Percentiles rank a stretch among this genome's conserved stretches.
phyloP scores from a whole-genome alignment of 495 filamentous ascomycete species.

The Achaetomiella virescens region DNA sequence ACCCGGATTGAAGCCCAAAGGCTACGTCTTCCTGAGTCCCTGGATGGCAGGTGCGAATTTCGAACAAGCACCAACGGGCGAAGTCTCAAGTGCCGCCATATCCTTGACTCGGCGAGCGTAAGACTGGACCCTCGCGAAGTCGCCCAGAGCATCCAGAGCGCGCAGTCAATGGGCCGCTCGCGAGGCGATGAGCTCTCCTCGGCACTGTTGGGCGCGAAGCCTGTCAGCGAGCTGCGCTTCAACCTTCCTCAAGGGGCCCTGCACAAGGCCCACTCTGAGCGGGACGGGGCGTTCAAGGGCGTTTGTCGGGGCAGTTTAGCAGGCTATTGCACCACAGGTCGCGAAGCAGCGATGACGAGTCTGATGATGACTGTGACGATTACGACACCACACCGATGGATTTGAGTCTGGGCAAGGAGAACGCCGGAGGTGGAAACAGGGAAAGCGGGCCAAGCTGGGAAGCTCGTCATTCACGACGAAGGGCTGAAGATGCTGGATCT shows the following conservation, averaged over 20 bases:
- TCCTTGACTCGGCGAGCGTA: slow-evolving; percentile 39
- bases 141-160: slow-evolving; percentile 31
- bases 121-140: slow-evolving; percentile 37
- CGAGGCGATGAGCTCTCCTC: slow-evolving; percentile 23
- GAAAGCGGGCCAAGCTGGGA: slow-evolving; percentile 85
- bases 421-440: slow-evolving; percentile 62
- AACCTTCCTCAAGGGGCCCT: slow-evolving; percentile 60
- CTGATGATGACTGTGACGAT: slow-evolving; percentile 14
- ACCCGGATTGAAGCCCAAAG: slow-evolving; percentile 40
- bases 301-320: slow-evolving; percentile 35
- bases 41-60: slow-evolving; percentile 83
- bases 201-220: slow-evolving; percentile 34
- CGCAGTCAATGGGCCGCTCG: slow-evolving; percentile 26
- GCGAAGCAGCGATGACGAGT: slow-evolving; percentile 28
- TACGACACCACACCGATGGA: slow-evolving; percentile 45
- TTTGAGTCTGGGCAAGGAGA: slow-evolving; percentile 68
- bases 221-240: slow-evolving; percentile 80
- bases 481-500: slow-evolving; percentile 94
- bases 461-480: slow-evolving; percentile 83
- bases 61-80: slow-evolving; percentile 65
- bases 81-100: slow-evolving; percentile 71
- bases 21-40: slow-evolving; percentile 68
- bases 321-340: slow-evolving; percentile 24
- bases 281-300: slow-evolving; percentile 44
- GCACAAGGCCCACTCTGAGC: slow-evolving; percentile 81